phyloP scores from a whole-genome alignment of 2,329 filamentous ascomycete species.

The Fusarium xylarioides region DNA sequence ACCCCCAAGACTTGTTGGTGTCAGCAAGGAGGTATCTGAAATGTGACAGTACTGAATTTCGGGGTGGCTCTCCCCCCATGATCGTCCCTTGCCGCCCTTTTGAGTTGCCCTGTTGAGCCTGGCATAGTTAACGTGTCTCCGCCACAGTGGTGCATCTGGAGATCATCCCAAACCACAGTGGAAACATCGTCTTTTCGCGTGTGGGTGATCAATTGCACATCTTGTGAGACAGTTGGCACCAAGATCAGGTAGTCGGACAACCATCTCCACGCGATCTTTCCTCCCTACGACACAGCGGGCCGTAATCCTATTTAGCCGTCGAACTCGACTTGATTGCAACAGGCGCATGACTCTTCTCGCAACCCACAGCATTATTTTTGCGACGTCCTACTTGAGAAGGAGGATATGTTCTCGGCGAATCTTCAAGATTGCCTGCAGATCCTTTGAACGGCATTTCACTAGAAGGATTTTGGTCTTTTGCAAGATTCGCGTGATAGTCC shows the following conservation, averaged over 20 bases:
- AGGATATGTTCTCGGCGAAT: not conserved
- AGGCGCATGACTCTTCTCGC: slow-evolving; percentile 26
- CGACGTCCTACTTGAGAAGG: slow-evolving; percentile 1
- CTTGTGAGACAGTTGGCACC: slow-evolving; percentile 7
- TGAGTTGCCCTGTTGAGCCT: slow-evolving; percentile 8
- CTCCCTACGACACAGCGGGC: slow-evolving; percentile 24
- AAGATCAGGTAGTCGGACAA: slow-evolving; percentile 6
- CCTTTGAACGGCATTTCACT: not conserved
- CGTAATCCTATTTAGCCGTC: slow-evolving; percentile 32
- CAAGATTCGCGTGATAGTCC: not conserved
- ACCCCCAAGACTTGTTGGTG: not conserved
- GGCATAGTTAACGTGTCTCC: slow-evolving; percentile 23
- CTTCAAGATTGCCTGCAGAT: not conserved
- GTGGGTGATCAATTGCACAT: slow-evolving; percentile 19
- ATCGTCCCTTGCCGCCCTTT: slow-evolving; percentile 26
- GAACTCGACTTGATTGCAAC: slow-evolving; percentile 14
- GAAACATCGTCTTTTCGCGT: slow-evolving; percentile 2
- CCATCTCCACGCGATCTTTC: slow-evolving; percentile 27
- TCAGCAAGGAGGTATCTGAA: slow-evolving; percentile 30
- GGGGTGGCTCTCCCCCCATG: slow-evolving; percentile 8
- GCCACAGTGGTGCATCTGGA: slow-evolving; percentile 22
- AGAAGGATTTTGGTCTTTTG: not conserved
- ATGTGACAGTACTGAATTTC: slow-evolving; percentile 27
- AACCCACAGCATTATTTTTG: slow-evolving; percentile 21
- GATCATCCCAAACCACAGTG: slow-evolving; percentile 23